Conservation (phyloP, 306 rosid genomes). For the Vigna unguiculata region DNA sequence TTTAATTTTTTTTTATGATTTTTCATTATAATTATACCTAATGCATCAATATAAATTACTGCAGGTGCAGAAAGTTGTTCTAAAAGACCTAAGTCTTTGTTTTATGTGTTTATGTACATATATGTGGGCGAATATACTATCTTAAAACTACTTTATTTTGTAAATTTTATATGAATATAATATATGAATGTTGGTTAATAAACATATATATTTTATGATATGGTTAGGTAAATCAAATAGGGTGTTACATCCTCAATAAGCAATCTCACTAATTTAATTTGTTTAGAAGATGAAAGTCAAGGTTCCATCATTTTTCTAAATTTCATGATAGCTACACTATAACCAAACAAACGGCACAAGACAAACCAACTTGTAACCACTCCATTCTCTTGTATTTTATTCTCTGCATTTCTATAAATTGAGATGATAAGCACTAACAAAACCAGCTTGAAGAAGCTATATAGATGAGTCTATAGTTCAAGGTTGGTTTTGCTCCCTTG, state of each 20-base stretch:
- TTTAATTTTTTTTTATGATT: too few relatives aligned
- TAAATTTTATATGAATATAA: too few relatives aligned
- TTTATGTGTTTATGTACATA: too few relatives aligned
- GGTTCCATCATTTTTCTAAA: not conserved
- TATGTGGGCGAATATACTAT: too few relatives aligned
- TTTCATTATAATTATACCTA: too few relatives aligned
- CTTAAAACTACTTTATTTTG: too few relatives aligned
- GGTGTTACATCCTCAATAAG: not conserved
- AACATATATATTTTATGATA: too few relatives aligned
- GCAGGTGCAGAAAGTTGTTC: too few relatives aligned
- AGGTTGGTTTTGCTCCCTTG: not conserved
- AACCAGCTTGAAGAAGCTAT: not conserved
- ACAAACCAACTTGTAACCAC: not conserved
- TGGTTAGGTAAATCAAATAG: too few relatives aligned
- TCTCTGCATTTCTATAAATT: conserved; percentile 12
- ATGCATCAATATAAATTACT: too few relatives aligned
- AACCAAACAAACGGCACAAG: not conserved
- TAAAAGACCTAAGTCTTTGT: too few relatives aligned
- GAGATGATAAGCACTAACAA: conserved; percentile 10
- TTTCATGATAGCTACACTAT: not conserved
- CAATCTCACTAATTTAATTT: not conserved
- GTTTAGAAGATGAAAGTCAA: conserved; percentile 10
- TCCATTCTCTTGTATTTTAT: not conserved
- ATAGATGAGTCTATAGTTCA: not conserved
- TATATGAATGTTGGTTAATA: too few relatives aligned